phyloP scores from a whole-genome alignment of 306 rosid genomes.

The Cajanus cajan region DNA sequence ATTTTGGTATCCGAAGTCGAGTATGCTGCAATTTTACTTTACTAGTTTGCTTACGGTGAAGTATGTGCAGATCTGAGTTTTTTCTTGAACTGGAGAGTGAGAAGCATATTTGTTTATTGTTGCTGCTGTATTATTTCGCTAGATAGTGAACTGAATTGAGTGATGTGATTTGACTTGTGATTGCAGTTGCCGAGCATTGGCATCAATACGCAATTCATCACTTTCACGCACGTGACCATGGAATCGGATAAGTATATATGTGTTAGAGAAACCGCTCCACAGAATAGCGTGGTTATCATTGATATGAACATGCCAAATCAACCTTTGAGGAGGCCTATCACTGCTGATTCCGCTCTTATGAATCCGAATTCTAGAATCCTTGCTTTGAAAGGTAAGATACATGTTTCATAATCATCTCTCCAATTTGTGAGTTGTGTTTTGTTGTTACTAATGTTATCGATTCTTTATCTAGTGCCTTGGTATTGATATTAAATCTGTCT shows the following conservation, averaged over 20 bases:
- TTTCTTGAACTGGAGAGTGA: slow-evolving; percentile 37
- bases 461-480: not conserved
- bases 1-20: slow-evolving; percentile 5
- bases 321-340: slow-evolving; percentile 95
- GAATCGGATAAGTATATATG: slow-evolving; percentile 96
- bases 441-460: not conserved
- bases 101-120: not conserved
- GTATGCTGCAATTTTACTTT: slow-evolving; percentile 10
- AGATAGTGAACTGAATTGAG: slow-evolving; percentile 14
- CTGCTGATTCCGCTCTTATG: slow-evolving; percentile 96
- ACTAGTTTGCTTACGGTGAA: not conserved
- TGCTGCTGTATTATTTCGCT: not conserved
- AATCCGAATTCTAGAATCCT: slow-evolving; percentile 94
- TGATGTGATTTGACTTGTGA: slow-evolving; percentile 55
- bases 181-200: slow-evolving; percentile 93
- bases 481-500: not conserved
- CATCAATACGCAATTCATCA: slow-evolving; percentile 85
- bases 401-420: not conserved
- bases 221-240: slow-evolving; percentile 97
- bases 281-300: slow-evolving; percentile 84
- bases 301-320: slow-evolving; percentile 92
- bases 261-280: slow-evolving; percentile 87
- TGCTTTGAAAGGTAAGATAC: slow-evolving; percentile 80
- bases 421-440: not conserved
- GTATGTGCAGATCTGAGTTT: slow-evolving; percentile 50